phyloP scores from a whole-genome alignment of 768 basidiomycete genomes.

The Panaeolus papilionaceus region DNA sequence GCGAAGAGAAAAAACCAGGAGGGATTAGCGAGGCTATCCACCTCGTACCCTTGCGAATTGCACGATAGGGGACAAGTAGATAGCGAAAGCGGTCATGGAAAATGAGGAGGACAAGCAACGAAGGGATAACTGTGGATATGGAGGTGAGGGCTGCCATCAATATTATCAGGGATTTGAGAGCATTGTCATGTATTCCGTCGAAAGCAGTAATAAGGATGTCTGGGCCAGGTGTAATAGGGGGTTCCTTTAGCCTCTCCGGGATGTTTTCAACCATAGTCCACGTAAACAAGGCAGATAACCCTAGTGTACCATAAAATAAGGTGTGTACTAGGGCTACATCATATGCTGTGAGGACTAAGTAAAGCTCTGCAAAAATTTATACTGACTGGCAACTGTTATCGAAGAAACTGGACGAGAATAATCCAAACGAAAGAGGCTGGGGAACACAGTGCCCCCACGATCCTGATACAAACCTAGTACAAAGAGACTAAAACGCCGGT shows the following conservation, averaged over 20 bases:
- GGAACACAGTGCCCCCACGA: neutral
- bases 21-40: neutral
- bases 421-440: neutral
- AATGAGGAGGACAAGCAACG: neutral
- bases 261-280: neutral
- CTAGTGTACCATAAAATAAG: neutral
- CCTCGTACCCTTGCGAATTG: neutral
- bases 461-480: neutral
- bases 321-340: neutral
- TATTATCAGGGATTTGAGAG: neutral
- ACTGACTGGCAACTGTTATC: neutral
- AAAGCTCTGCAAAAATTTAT: neutral
- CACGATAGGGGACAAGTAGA: neutral
- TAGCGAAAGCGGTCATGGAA: neutral
- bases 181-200: neutral
- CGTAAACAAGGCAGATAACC: neutral
- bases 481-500: neutral
- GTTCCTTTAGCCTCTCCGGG: neutral
- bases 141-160: neutral
- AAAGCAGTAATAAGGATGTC: neutral
- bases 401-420: neutral
- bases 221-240: neutral
- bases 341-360: neutral
- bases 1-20: neutral
- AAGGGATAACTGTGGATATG: neutral